Conservation (phyloP, 2,329 filamentous ascomycete genomes). For the Arthrobotrys iridis region DNA sequence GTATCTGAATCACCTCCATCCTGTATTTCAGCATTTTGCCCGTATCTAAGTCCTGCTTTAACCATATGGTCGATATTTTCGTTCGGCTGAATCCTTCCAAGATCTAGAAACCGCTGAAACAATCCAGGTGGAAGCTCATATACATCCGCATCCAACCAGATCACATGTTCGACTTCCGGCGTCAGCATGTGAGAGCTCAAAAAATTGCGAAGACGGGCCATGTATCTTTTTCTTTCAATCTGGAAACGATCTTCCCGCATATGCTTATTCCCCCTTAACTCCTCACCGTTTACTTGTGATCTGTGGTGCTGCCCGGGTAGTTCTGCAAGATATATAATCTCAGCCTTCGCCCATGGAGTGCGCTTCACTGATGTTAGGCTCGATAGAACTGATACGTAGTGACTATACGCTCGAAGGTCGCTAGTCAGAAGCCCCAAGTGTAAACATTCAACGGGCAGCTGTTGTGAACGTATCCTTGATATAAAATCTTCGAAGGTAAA, state of each 20-base stretch:
- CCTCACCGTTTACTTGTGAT: background rate
- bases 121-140: conserved; percentile 60
- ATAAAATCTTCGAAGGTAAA: conserved; percentile 29
- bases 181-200: conserved; percentile 24
- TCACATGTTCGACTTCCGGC: conserved; percentile 57
- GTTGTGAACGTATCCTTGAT: conserved; percentile 7
- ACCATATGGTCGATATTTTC: conserved; percentile 53
- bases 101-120: conserved; percentile 59
- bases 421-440: conserved; percentile 18
- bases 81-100: conserved; percentile 56
- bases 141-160: conserved; percentile 62
- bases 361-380: background rate
- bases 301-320: background rate
- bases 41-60: conserved; percentile 14
- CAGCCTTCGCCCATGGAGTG: conserved; percentile 23
- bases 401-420: background rate
- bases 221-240: background rate
- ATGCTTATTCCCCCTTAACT: background rate
- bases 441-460: background rate
- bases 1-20: background rate
- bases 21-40: background rate
- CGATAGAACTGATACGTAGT: conserved; percentile 13
- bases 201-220: conserved; percentile 31
- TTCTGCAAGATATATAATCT: conserved; percentile 18
- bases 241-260: background rate